Conservation (phyloP, 805 yeast genomes). For the Phaffomyces opuntiae region DNA sequence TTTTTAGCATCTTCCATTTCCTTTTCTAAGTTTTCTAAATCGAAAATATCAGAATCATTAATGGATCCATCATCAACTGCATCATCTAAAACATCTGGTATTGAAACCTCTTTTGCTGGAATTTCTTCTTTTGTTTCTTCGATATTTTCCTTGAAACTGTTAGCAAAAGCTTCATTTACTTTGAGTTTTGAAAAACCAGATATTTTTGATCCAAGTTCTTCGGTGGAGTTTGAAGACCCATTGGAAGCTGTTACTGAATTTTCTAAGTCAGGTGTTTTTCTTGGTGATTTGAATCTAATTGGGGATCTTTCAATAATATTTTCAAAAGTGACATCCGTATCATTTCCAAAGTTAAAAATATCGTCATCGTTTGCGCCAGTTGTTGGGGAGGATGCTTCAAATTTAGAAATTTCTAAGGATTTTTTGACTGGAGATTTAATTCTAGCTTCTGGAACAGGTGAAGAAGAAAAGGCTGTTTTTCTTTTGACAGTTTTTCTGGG, state of each 20-base stretch:
- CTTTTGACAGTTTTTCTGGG: slow-evolving; percentile 9
- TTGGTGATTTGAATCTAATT: slow-evolving; percentile 4
- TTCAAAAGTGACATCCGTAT: neutral
- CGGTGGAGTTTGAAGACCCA: slow-evolving; percentile 1
- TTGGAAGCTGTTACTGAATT: neutral
- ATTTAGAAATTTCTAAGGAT: slow-evolving; percentile 19
- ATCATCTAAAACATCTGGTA: slow-evolving; percentile 7
- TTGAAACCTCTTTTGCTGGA: slow-evolving; percentile 1
- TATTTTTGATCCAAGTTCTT: slow-evolving; percentile 15
- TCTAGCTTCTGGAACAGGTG: slow-evolving; percentile 15
- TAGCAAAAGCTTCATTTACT: slow-evolving; percentile 29
- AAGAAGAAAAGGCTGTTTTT: slow-evolving; percentile 26
- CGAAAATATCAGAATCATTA: slow-evolving; percentile 13
- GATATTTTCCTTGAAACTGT: slow-evolving; percentile 23
- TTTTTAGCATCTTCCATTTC: slow-evolving; percentile 20
- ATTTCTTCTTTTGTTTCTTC: slow-evolving; percentile 7
- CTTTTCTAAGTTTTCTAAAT: slow-evolving; percentile 19
- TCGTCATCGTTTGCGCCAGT: neutral
- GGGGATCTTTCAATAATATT: slow-evolving; percentile 8
- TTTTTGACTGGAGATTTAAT: slow-evolving; percentile 19
- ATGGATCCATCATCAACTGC: slow-evolving; percentile 3
- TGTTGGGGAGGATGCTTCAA: slow-evolving; percentile 17
- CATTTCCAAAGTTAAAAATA: slow-evolving; percentile 9
- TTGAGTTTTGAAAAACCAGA: slow-evolving; percentile 28
- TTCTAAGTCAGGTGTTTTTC: neutral